Evolutionary conservation across 2,329 filamentous ascomycete genomes (phyloP).

Genomic region (Cladosporium cucumerinum): DNA sequence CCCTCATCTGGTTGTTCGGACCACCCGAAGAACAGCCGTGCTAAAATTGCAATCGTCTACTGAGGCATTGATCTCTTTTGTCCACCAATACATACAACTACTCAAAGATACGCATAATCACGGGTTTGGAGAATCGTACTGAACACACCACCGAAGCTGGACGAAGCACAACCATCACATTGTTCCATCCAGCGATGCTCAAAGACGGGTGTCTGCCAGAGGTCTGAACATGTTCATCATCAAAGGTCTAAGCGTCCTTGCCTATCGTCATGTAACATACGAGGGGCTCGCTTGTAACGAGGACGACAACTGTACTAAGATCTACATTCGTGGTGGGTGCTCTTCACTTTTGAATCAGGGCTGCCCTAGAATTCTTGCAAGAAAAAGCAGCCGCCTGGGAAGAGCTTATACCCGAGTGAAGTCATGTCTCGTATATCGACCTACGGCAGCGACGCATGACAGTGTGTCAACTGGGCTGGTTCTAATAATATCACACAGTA

Average conservation of each 20-base stretch:
- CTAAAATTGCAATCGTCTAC: neutral
- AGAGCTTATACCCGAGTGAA: neutral
- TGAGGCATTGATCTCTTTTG: neutral
- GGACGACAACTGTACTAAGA: neutral
- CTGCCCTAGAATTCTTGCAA: neutral
- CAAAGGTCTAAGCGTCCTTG: neutral
- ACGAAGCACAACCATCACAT: neutral
- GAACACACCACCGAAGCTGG: neutral
- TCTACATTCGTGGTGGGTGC: neutral
- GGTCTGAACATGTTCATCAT: neutral
- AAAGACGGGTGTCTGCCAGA: neutral
- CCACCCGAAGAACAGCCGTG: neutral
- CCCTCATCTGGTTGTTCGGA: neutral
- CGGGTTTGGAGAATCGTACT: neutral
- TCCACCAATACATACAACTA: neutral
- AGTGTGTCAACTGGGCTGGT: neutral
- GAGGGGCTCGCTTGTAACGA: neutral
- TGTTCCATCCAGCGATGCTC: neutral
- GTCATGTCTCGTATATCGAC: conserved; percentile 1
- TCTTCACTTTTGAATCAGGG: neutral
- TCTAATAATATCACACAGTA: neutral
- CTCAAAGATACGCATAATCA: neutral
- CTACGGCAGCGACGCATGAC: neutral
- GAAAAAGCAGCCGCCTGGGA: neutral
- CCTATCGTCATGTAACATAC: neutral